phyloP scores from a whole-genome alignment of 2,329 filamentous ascomycete genomes.

The Arthrinium puccinioides region DNA sequence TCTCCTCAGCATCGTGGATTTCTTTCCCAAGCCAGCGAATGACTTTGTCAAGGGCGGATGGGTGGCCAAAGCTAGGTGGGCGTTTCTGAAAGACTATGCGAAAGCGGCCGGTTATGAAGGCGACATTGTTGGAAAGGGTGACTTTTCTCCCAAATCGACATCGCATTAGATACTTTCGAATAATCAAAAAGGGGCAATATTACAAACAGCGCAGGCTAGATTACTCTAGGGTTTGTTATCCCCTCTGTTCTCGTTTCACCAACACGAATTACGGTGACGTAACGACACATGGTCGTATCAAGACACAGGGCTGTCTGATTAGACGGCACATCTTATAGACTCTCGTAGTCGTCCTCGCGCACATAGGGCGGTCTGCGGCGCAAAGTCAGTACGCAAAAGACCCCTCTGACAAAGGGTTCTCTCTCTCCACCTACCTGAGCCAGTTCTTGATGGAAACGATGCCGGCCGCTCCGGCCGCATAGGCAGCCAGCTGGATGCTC shows the following conservation, averaged over 20 bases:
- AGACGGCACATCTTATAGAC: no score
- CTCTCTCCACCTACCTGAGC: slow-evolving; percentile 38
- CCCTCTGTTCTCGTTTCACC: no score
- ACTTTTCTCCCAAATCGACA: slow-evolving; percentile 6
- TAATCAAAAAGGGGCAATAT: no score
- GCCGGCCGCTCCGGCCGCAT: slow-evolving; percentile 42
- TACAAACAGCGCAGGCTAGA: no score
- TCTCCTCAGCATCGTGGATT: slow-evolving; percentile 33
- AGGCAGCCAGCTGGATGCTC: slow-evolving; percentile 42
- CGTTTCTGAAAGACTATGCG: slow-evolving; percentile 43
- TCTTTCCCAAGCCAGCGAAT: slow-evolving; percentile 42
- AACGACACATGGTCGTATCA: no score
- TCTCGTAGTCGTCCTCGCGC: slow-evolving; percentile 3
- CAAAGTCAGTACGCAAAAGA: no score
- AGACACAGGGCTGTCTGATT: no score
- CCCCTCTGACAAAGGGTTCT: no score
- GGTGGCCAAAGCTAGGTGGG: slow-evolving; percentile 36
- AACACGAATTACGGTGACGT: no score
- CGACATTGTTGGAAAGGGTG: slow-evolving; percentile 12
- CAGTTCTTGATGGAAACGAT: slow-evolving; percentile 46
- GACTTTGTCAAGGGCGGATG: slow-evolving; percentile 37
- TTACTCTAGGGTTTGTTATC: no score
- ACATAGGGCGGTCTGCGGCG: slow-evolving; percentile 8
- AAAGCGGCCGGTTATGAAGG: slow-evolving; percentile 27
- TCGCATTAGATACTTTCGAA: no score